Conservation (phyloP, 495 filamentous ascomycete genomes). For the Penicillium salamii region DNA sequence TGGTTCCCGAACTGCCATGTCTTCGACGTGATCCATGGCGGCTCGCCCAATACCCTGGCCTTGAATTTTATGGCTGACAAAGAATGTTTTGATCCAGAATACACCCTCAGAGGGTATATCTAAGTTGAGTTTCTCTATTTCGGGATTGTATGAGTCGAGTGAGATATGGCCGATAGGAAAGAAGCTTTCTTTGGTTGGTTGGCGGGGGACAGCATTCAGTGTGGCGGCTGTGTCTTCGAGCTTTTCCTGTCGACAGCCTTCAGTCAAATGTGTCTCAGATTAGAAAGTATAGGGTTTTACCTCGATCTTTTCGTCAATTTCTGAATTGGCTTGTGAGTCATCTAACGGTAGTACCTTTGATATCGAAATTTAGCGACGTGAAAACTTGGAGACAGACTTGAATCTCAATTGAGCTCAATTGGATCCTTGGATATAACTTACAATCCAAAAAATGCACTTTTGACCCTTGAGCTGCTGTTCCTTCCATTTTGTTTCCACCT, state of each 20-base stretch:
- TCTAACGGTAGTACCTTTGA: conserved; percentile 9
- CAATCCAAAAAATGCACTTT: conserved; percentile 32
- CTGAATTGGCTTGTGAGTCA: conserved; percentile 1
- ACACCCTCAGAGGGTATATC: conserved; percentile 14
- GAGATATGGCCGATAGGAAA: conserved; percentile 32
- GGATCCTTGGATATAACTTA: not conserved
- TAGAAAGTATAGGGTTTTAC: too few relatives aligned
- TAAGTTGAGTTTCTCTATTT: conserved; percentile 14
- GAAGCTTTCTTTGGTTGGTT: conserved; percentile 14
- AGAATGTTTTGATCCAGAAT: conserved; percentile 32
- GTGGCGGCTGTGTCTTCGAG: conserved; percentile 22
- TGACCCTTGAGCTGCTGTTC: conserved; percentile 14
- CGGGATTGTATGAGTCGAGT: conserved; percentile 18
- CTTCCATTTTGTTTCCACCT: conserved; percentile 18
- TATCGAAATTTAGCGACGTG: not conserved
- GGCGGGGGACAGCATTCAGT: conserved; percentile 16
- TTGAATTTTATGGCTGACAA: conserved; percentile 16
- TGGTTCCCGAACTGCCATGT: conserved; percentile 24
- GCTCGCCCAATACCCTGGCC: conserved; percentile 26
- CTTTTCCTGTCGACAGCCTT: not conserved
- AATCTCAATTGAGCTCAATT: not conserved
- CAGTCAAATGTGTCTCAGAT: too few relatives aligned
- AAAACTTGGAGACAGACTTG: too few relatives aligned
- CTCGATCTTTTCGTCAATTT: not conserved
- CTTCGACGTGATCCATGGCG: conserved; percentile 28